Base-by-base conservation (phyloP, 352 stramenopile species). In the Globisporangium yorkense region DNA sequence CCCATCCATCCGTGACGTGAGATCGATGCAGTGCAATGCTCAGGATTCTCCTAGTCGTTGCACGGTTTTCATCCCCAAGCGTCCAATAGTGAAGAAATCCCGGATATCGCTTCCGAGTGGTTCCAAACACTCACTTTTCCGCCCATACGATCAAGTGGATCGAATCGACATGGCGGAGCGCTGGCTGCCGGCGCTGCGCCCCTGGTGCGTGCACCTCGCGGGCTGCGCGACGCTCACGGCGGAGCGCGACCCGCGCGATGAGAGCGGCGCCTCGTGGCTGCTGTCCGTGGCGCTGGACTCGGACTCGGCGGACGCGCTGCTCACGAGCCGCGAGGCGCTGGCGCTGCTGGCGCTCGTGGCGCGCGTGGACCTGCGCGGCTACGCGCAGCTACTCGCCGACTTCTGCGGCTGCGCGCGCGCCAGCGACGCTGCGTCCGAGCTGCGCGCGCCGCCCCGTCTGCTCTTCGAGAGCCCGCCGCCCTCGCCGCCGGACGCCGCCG, bases 401-500 rank as follows among this genome's bases (percentile, higher is more conserved):
- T 29, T 49, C 18, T 53, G 48, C 27, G 9, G 48, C 48, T 39
- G 16, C 29, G 27, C 16, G 15, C 29, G 48, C 48, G 15, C 48
- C 16, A 53, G n/a, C 16, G 27, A 53, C 48, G 27, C 18, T 10
- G 44, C 10, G n/a, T 31, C n/a, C 44, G 44, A 49, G 44, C n/a
- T 49, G 20, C 44, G 20, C 21, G 44, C 18, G 10, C 16, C 37
- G 27, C 48, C 48, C 5, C 48, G 27, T 2, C 9, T 37, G 48
- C 33, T 21, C 48, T 53, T 53, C 18, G 48, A 41, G 44, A 49
- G 44, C 44, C 44, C 44, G 8, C 44, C 44, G 44, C 44, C 44
- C 20, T 49, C 44, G 44, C n/a, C 44, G 44, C 44, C 44, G 24
- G 44, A 49, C 9, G n/a, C 44, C 7, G 44, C 18, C 3, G n/a